A percentile compares a stretch with the other conserved stretches of the same genome.
phyloP scores from a whole-genome alignment of 495 filamentous ascomycete genomes.

The Hapsidospora chrysogenum region DNA sequence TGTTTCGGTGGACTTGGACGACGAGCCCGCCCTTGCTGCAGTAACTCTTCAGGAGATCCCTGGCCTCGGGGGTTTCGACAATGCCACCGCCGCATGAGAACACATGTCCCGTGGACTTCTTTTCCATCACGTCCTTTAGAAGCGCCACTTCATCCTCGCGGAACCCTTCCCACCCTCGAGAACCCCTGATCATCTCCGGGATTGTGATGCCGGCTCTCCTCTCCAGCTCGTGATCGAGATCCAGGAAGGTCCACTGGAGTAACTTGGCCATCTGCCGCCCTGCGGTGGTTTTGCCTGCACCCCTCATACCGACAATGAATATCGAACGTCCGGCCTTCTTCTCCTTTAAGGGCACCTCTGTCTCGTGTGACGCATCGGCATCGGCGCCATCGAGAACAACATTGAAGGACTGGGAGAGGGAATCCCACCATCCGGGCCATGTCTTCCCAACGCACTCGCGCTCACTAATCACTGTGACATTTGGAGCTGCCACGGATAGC shows the following conservation, averaged over 20 bases:
- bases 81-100: slow-evolving; percentile 92
- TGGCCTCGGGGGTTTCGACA: slow-evolving; percentile 73
- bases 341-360: slow-evolving; percentile 8
- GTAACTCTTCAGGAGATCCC: slow-evolving; percentile 57
- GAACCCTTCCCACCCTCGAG: slow-evolving; percentile 78
- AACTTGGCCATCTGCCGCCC: slow-evolving; percentile 66
- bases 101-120: slow-evolving; percentile 58
- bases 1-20: slow-evolving; percentile 73
- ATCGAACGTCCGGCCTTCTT: slow-evolving; percentile 43
- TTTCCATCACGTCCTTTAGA: slow-evolving; percentile 52
- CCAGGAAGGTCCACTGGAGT: slow-evolving; percentile 61
- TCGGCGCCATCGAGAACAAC: slow-evolving; percentile 54
- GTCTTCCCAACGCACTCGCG: slow-evolving; percentile 92
- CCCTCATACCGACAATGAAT: slow-evolving; percentile 94
- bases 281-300: slow-evolving; percentile 90
- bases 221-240: slow-evolving; percentile 82
- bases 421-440: slow-evolving; percentile 99
- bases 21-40: slow-evolving; percentile 75
- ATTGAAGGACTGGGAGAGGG: slow-evolving; percentile 55
- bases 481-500: slow-evolving; percentile 58
- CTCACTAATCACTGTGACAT: slow-evolving; percentile 64
- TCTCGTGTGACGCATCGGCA: slow-evolving; percentile 14
- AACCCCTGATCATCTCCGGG: slow-evolving; percentile 59
- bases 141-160: slow-evolving; percentile 62
- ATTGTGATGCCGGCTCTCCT: slow-evolving; percentile 52